Base-by-base conservation (phyloP, 139 green algal genomes). In the Zygnema cylindricum region DNA sequence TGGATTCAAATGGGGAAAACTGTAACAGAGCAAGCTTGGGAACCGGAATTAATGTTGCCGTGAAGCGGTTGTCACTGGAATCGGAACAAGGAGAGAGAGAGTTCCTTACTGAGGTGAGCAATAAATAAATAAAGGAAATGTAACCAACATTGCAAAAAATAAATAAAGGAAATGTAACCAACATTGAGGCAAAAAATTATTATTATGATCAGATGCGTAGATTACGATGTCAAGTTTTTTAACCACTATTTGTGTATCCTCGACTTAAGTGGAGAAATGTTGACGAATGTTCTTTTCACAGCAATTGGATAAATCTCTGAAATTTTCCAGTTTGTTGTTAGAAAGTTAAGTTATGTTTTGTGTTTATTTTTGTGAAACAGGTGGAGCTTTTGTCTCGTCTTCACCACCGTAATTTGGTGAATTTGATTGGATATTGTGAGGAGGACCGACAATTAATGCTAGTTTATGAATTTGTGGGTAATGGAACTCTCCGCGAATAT, bases 1-100 rank as follows among this genome's bases (percentile, higher is more conserved):
- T n/a, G n/a, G n/a, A n/a, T n/a, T n/a, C n/a, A n/a, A n/a, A n/a
- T n/a, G n/a, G n/a, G n/a, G n/a, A n/a, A n/a, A n/a, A n/a, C 49
- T 63, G 49, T 7, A 79, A 16, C 77, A 84, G 69, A 0, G 83
- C 33, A 41, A 84, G 32, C 33, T 1, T 88, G n/a, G 16, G n/a
- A 69, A 88, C 42, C 35, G 83, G 83, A 39, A 73, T 71, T 25
- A 43, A 75, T 33, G 69, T 82, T 36, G 83, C 83, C 21, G 69
- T 88, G 69, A 88, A 88, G 83, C 69, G 69, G 21, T 36, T 88
- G 33, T 43, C 55, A 49, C 25, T 88, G 36, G 69, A 42, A 38
- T 88, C 83, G 69, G 36, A 88, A 7, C 83, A 88, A 69, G 83
- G 83, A 39, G 83, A 88, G 83, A 43, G 35, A 23, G 83, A 88